Conservation (phyloP, 345 rosid genomes). For the Pugionium cornutum region DNA sequence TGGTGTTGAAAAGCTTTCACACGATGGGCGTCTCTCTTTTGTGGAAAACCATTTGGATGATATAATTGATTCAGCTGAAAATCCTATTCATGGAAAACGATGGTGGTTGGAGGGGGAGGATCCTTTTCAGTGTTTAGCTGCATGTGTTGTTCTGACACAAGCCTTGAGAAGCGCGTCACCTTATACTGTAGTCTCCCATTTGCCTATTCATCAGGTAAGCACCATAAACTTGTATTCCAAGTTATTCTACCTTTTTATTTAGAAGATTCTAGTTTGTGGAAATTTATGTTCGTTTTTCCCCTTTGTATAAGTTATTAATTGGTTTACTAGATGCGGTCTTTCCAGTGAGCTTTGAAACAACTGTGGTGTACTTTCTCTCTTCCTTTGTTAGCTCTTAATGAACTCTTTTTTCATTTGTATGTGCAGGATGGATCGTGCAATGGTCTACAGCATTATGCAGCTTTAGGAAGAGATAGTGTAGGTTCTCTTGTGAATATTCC, state of each 20-base stretch:
- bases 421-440: constrained; percentile 98
- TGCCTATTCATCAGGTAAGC: constrained; percentile 95
- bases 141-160: constrained; percentile 79
- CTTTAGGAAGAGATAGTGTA: constrained; percentile 94
- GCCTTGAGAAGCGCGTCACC: constrained; percentile 87
- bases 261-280: constrained; percentile 9
- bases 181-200: constrained; percentile 61
- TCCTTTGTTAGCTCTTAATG: constrained; percentile 1
- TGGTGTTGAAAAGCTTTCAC: constrained; percentile 90
- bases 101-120: constrained; percentile 99
- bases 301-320: not conserved
- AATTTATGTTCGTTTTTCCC: not conserved
- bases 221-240: constrained; percentile 18
- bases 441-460: constrained; percentile 98
- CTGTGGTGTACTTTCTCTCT: not conserved
- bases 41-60: constrained; percentile 80
- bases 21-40: constrained; percentile 80
- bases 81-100: constrained; percentile 72
- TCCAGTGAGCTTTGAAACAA: constrained; percentile 9
- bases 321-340: not conserved
- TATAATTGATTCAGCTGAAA: constrained; percentile 90
- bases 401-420: constrained; percentile 4
- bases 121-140: constrained; percentile 98
- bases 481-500: constrained; percentile 38
- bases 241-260: constrained; percentile 6